These are phyloP conservation scores for Sistotremastrum niveocremeum DNA, from an alignment of 768 basidiomycete genomes.

Conservation along the genomic window DNA sequence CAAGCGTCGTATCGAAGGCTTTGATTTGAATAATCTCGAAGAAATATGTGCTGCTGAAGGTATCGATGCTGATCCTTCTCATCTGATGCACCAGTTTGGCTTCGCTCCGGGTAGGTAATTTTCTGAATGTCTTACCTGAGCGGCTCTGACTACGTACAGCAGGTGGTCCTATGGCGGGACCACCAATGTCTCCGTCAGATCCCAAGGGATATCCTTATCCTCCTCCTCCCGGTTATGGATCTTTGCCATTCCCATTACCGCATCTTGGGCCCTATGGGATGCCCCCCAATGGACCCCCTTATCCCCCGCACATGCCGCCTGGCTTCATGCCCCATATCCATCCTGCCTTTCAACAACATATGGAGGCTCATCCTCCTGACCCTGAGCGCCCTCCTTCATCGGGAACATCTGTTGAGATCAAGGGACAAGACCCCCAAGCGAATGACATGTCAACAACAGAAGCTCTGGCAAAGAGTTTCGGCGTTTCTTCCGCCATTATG, in stretches of 20 bases:
- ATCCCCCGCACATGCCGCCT: conserved; percentile 13
- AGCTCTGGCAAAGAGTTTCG: conserved; percentile 68
- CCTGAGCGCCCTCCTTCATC: conserved; percentile 14
- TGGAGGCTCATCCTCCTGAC: conserved; percentile 22
- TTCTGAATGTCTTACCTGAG: background rate
- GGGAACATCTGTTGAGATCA: conserved; percentile 27
- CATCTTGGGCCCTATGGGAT: conserved; percentile 23
- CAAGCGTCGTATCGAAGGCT: conserved; percentile 55
- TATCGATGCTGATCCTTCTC: conserved; percentile 29
- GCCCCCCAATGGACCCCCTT: conserved; percentile 20
- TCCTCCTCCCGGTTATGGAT: conserved; percentile 11
- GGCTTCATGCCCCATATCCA: conserved; percentile 47
- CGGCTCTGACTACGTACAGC: conserved; percentile 1
- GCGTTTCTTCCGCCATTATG: conserved; percentile 60
- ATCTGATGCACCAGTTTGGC: conserved; percentile 7
- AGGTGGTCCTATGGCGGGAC: background rate
- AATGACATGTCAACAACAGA: conserved; percentile 69
- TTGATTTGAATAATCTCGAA: conserved; percentile 53
- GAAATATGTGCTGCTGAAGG: conserved; percentile 52
- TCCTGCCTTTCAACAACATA: conserved; percentile 39
- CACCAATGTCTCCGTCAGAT: conserved; percentile 5
- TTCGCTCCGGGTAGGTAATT: conserved; percentile 16
- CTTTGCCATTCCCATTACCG: conserved; percentile 1
- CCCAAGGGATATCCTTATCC: conserved; percentile 17
- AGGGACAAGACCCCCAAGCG: conserved; percentile 66